phyloP scores from a whole-genome alignment of 1,284 basidiomycete species.

The Phenoliferia sp. region DNA sequence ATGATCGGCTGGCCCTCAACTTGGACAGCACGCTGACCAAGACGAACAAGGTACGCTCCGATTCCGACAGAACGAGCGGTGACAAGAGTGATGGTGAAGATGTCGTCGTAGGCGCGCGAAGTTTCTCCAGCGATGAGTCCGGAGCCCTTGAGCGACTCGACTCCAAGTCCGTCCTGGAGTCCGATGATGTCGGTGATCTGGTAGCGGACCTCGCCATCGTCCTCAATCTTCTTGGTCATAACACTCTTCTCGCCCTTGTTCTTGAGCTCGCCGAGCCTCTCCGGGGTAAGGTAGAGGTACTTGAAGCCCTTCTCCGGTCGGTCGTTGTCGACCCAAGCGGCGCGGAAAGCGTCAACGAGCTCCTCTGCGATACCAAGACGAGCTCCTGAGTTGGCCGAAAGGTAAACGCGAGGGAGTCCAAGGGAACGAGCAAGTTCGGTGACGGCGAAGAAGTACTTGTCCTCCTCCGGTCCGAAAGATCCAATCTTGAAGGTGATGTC shows the following conservation, averaged over 20 bases:
- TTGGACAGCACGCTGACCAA: slow-evolving; percentile 96
- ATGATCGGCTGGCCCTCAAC: slow-evolving; percentile 99
- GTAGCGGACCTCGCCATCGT: slow-evolving; percentile 78
- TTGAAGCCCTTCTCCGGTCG: slow-evolving; percentile 92
- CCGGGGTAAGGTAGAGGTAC: slow-evolving; percentile 77
- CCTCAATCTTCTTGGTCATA: slow-evolving; percentile 76
- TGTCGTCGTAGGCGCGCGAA: slow-evolving; percentile 95
- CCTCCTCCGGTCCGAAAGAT: slow-evolving; percentile 93
- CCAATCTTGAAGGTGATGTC: slow-evolving; percentile 99
- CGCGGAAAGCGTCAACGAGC: slow-evolving; percentile 79
- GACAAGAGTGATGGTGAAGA: slow-evolving; percentile 98
- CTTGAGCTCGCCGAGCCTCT: slow-evolving; percentile 53
- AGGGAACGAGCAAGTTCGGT: slow-evolving; percentile 85
- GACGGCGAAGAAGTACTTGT: slow-evolving; percentile 93
- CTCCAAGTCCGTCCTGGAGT: slow-evolving; percentile 93
- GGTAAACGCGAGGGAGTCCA: slow-evolving; percentile 89
- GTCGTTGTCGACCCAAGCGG: slow-evolving; percentile 76
- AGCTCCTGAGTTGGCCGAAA: slow-evolving; percentile 97
- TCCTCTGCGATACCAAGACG: slow-evolving; percentile 96
- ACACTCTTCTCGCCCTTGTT: slow-evolving; percentile 58
- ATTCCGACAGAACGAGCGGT: slow-evolving; percentile 98
- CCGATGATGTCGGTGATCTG: slow-evolving; percentile 97
- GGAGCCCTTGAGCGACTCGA: slow-evolving; percentile 91
- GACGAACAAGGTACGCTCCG: slow-evolving; percentile 95
- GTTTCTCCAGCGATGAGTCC: slow-evolving; percentile 99